Evolutionary conservation across 352 stramenopile genomes (phyloP).

Genomic region (Globisporangium yorkense): DNA sequence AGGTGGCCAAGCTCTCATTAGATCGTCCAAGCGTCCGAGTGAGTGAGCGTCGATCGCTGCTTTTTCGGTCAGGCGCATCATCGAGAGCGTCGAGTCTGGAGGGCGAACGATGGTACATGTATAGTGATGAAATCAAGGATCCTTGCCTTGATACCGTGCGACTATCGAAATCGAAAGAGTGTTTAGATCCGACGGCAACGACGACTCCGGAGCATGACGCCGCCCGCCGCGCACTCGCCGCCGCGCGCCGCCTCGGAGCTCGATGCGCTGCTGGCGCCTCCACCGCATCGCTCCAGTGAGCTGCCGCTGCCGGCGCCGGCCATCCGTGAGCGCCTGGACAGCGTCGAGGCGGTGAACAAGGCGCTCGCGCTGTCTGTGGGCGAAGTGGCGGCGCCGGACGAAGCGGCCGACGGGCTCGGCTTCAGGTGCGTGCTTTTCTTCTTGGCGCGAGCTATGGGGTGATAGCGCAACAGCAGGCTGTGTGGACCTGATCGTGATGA

Average conservation of each 20-base stretch:
- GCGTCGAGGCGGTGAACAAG: constrained; percentile 51
- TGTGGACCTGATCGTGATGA: background rate
- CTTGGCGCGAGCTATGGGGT: no score
- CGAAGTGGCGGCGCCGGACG: constrained; percentile 46
- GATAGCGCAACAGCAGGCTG: background rate
- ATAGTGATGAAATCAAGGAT: no score
- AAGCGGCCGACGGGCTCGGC: constrained; percentile 24
- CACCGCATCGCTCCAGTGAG: background rate
- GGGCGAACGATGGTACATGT: no score
- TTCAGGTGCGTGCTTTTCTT: constrained; percentile 12
- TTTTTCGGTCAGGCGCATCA: no score
- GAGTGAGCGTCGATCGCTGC: no score
- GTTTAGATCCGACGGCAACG: no score
- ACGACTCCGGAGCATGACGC: no score
- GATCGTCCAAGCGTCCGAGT: no score
- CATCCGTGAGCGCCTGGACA: constrained; percentile 11
- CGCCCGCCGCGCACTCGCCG: background rate
- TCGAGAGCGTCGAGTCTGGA: no score
- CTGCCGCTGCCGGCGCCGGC: background rate
- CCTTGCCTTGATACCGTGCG: no score
- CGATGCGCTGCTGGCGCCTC: constrained; percentile 20
- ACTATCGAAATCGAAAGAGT: no score
- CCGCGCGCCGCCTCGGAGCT: constrained; percentile 17
- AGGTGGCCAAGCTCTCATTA: no score
- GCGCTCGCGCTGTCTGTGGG: constrained; percentile 37